Evolutionary conservation across 1,284 basidiomycete species (phyloP).

Genomic region (Puccinia hordei): DNA sequence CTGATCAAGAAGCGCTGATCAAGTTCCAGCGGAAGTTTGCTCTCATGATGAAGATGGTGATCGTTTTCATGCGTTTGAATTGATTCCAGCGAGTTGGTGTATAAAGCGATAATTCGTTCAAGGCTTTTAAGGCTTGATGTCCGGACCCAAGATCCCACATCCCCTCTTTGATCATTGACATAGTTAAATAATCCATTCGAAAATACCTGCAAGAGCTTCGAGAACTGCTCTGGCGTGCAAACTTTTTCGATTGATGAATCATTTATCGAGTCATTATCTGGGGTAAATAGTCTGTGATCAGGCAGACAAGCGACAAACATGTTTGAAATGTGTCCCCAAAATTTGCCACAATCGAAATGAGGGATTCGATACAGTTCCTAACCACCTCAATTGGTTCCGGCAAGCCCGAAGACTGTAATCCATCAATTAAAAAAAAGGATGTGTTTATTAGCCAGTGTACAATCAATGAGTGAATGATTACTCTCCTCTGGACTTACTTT

Average conservation of each 20-base stretch:
- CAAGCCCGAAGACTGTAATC: slow-evolving; percentile 47
- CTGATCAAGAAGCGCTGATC: slow-evolving; percentile 10
- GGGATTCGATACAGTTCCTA: slow-evolving; percentile 54
- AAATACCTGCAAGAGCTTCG: slow-evolving; percentile 54
- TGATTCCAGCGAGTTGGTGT: background rate
- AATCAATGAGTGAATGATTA: background rate
- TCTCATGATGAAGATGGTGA: background rate
- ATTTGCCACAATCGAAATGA: slow-evolving; percentile 51
- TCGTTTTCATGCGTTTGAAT: background rate
- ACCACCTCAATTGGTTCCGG: slow-evolving; percentile 54
- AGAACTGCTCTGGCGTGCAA: slow-evolving; percentile 40
- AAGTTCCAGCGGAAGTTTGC: background rate
- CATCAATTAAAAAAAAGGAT: background rate
- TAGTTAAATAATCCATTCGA: slow-evolving; percentile 80
- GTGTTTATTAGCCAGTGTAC: slow-evolving; percentile 42
- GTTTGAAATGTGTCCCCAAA: slow-evolving; percentile 13
- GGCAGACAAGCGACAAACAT: slow-evolving; percentile 18
- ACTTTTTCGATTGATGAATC: background rate
- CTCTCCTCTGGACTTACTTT: slow-evolving; percentile 7
- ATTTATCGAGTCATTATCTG: background rate
- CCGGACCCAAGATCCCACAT: slow-evolving; percentile 95
- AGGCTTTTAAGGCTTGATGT: slow-evolving; percentile 72
- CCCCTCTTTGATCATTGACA: slow-evolving; percentile 87
- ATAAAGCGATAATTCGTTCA: slow-evolving; percentile 19
- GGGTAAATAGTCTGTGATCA: background rate